Conservation (phyloP, 1,139 yeast species). For the Debaryomyces robertsiae region DNA sequence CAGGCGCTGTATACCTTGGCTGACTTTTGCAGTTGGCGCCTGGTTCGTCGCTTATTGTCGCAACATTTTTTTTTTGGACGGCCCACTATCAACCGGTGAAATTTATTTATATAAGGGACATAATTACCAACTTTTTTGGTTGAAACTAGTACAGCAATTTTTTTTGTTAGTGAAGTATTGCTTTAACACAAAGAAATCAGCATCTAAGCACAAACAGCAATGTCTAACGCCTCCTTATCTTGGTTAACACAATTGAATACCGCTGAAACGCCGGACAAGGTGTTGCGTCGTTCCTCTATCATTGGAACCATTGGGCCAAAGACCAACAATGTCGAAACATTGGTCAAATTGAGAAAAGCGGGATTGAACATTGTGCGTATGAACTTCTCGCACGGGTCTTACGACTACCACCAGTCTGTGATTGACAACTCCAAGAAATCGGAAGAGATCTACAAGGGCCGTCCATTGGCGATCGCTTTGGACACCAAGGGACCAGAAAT, state of each 20-base stretch:
- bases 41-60: too few species aligned
- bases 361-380: conserved; percentile 97
- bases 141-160: not conserved
- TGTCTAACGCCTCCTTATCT: conserved; percentile 40
- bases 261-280: conserved; percentile 76
- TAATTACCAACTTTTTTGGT: not conserved
- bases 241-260: conserved; percentile 89
- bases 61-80: conserved; percentile 8
- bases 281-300: conserved; percentile 91
- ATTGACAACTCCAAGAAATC: conserved; percentile 95
- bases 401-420: conserved; percentile 96
- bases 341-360: conserved; percentile 89
- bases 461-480: conserved; percentile 97
- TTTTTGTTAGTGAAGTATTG: conserved; percentile 2
- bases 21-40: too few species aligned
- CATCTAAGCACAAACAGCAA: conserved; percentile 10
- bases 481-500: conserved; percentile 99
- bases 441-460: conserved; percentile 85
- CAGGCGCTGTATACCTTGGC: too few species aligned
- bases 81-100: conserved; percentile 16
- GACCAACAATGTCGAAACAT: conserved; percentile 84
- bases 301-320: conserved; percentile 99
- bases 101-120: conserved; percentile 2
- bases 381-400: conserved; percentile 98
- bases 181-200: not conserved